Conservation (phyloP, 176 grass and related monocot genomes). For the Avena atlantica region DNA sequence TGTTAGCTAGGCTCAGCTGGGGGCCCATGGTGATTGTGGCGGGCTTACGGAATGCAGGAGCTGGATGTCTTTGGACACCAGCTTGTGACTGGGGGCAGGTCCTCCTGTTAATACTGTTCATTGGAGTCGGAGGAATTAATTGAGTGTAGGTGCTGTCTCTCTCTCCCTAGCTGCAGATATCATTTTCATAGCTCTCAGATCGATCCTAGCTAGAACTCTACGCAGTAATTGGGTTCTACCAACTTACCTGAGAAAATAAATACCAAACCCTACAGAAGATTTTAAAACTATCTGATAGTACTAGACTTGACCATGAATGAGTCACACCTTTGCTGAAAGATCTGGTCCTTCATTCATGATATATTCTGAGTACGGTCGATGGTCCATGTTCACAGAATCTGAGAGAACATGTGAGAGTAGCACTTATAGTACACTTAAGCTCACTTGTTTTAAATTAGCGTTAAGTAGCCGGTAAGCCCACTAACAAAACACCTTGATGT, state of each 20-base stretch:
- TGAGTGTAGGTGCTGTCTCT: background rate
- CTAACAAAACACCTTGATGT: background rate
- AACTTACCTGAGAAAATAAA: background rate
- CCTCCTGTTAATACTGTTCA: conserved; percentile 1
- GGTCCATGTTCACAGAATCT: background rate
- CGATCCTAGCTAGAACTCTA: background rate
- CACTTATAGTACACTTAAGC: background rate
- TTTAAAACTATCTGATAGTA: background rate
- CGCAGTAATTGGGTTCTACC: background rate
- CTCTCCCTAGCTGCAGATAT: background rate
- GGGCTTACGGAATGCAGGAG: conserved; percentile 15
- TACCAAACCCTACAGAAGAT: background rate
- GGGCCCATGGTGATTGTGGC: background rate
- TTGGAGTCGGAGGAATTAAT: conserved; percentile 9
- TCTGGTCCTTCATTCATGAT: background rate
- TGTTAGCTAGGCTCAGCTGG: background rate
- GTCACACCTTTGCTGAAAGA: background rate
- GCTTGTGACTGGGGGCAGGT: conserved; percentile 23
- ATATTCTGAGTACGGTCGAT: background rate
- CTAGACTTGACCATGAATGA: background rate
- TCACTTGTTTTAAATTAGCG: background rate
- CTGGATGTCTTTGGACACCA: conserved; percentile 20
- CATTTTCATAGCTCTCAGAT: background rate
- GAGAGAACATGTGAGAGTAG: background rate
- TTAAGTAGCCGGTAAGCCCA: background rate